Percentiles rank a stretch among this genome's conserved stretches.
Conservation (phyloP, 75 land plant genomes). For the Sequoiadendron giganteum region DNA sequence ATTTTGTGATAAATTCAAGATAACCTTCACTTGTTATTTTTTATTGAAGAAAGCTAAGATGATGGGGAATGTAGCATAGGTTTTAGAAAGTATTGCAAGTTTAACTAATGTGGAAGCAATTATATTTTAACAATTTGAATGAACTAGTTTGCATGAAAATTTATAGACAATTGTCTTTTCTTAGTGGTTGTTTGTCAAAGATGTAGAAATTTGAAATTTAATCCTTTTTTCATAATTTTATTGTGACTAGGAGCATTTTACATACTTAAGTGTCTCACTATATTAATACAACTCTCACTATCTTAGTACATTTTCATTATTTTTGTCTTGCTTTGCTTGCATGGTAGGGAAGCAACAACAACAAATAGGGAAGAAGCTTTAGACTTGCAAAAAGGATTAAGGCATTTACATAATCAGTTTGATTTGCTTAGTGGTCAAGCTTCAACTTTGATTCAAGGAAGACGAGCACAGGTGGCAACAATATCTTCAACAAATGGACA, state of each 20-base stretch:
- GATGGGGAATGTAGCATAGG: too few relatives aligned
- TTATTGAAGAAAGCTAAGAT: too few relatives aligned
- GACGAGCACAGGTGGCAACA: conserved; percentile 75
- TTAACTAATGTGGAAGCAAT: not conserved
- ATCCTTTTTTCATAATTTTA: not conserved
- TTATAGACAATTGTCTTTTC: not conserved
- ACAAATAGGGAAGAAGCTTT: conserved; percentile 75
- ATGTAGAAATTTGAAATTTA: not conserved
- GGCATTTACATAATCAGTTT: conserved; percentile 61
- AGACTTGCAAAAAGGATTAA: conserved; percentile 71
- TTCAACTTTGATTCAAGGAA: conserved; percentile 84
- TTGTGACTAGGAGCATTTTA: not conserved
- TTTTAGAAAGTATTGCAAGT: not conserved
- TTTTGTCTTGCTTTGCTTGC: not conserved
- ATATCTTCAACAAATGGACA: conserved; percentile 69
- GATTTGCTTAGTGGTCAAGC: conserved; percentile 76
- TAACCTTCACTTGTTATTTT: too few relatives aligned
- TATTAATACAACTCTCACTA: not conserved
- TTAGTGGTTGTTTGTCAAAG: not conserved
- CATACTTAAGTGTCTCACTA: not conserved
- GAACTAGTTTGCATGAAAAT: not conserved
- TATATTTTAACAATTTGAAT: not conserved
- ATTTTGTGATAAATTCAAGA: too few relatives aligned
- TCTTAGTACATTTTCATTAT: not conserved
- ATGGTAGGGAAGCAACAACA: conserved; percentile 68